Percentiles rank a stretch among this genome's conserved stretches.
Conservation (phyloP, 495 filamentous ascomycete genomes). For the Acidiella bohemica region DNA sequence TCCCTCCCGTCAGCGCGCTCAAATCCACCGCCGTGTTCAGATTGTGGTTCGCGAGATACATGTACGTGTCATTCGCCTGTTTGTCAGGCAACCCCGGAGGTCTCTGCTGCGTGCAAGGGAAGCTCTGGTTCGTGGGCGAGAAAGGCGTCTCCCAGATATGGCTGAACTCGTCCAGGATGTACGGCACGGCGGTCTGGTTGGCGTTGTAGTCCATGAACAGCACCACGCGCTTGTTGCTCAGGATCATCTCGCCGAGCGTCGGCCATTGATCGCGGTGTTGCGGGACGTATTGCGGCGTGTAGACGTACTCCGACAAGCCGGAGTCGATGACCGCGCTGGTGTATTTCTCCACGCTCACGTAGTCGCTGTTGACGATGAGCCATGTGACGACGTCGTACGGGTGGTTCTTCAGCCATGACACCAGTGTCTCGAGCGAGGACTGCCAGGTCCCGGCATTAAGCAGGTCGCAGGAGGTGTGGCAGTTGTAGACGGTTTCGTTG, state of each 20-base stretch:
- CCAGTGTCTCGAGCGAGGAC: slow-evolving; percentile 55
- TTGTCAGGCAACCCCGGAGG: slow-evolving; percentile 43
- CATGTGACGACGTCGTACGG: slow-evolving; percentile 89
- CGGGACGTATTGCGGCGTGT: slow-evolving; percentile 52
- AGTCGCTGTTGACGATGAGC: slow-evolving; percentile 73
- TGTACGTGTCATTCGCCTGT: slow-evolving; percentile 39
- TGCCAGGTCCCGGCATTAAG: slow-evolving; percentile 67
- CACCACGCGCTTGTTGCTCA: slow-evolving; percentile 47
- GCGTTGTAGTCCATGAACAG: slow-evolving; percentile 74
- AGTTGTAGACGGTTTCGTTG: slow-evolving; percentile 47
- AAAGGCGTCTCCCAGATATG: slow-evolving; percentile 59
- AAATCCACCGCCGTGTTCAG: slow-evolving; percentile 29
- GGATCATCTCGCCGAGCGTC: slow-evolving; percentile 64
- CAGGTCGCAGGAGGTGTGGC: slow-evolving; percentile 67
- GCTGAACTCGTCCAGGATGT: slow-evolving; percentile 50
- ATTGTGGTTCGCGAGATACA: slow-evolving; percentile 93
- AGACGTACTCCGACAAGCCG: slow-evolving; percentile 57
- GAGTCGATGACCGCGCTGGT: slow-evolving; percentile 46
- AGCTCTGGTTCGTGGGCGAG: slow-evolving; percentile 42
- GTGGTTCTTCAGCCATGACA: slow-evolving; percentile 57
- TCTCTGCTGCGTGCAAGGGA: slow-evolving; percentile 47
- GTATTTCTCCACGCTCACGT: slow-evolving; percentile 45
- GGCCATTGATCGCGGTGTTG: slow-evolving; percentile 74
- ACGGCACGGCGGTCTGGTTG: slow-evolving; percentile 60
- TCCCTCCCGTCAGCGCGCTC: slow-evolving; percentile 33